Percentiles rank a stretch among this genome's conserved stretches.
Conservation (phyloP, 2,329 filamentous ascomycete genomes). For the Pseudovirgaria hyperparasitica region DNA sequence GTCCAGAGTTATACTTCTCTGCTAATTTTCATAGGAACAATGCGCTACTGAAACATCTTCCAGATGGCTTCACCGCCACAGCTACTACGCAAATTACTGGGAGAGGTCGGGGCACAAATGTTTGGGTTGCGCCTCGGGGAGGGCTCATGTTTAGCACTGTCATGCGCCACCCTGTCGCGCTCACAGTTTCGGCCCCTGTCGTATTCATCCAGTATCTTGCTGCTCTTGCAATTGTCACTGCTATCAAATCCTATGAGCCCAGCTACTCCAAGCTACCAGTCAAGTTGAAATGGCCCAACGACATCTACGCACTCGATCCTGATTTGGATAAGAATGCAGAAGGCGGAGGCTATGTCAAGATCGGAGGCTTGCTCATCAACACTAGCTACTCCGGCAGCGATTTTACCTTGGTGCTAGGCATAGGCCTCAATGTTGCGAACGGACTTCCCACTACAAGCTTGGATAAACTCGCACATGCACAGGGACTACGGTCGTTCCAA, state of each 20-base stretch:
- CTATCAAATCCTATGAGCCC: conserved; percentile 64
- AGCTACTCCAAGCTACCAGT: conserved; percentile 67
- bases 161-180: conserved; percentile 66
- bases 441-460: conserved; percentile 76
- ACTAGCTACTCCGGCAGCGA: conserved; percentile 63
- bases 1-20: not conserved
- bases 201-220: conserved; percentile 92
- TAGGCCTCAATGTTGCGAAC: conserved; percentile 76
- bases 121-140: conserved; percentile 87
- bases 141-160: conserved; percentile 79
- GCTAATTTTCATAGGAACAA: conserved; percentile 47
- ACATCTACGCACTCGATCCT: conserved; percentile 46
- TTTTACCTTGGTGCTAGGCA: conserved; percentile 75
- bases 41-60: conserved; percentile 60
- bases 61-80: conserved; percentile 74
- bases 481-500: conserved; percentile 43
- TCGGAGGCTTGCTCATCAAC: conserved; percentile 86
- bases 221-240: conserved; percentile 74
- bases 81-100: conserved; percentile 83
- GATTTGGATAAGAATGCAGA: too few relatives aligned
- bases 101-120: conserved; percentile 78
- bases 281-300: conserved; percentile 95
- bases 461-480: conserved; percentile 50
- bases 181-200: conserved; percentile 62
- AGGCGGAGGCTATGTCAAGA: conserved; percentile 67